Percentiles rank a stretch among this genome's conserved stretches.
phyloP scores from a whole-genome alignment of 2,329 filamentous ascomycete genomes.

The Fusarium sp. region DNA sequence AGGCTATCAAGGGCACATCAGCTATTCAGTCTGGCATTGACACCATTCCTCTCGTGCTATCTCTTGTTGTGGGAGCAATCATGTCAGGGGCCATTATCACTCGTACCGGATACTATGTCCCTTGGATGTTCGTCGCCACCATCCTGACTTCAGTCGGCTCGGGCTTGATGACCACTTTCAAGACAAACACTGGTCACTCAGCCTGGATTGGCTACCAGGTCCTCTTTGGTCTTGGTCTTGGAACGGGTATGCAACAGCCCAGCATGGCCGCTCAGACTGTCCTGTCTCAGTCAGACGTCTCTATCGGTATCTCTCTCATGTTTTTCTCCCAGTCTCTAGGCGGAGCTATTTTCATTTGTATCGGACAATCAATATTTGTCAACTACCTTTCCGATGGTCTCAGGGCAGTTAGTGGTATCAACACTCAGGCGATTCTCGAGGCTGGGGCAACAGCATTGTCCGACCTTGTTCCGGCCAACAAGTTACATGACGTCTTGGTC shows the following conservation, averaged over 20 bases:
- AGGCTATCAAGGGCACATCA: conserved; percentile 60
- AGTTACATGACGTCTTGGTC: conserved; percentile 1
- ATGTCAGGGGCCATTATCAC: conserved; percentile 54
- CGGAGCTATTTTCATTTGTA: conserved; percentile 14
- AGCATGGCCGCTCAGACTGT: conserved; percentile 63
- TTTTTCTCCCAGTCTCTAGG: conserved; percentile 17
- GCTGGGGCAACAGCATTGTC: background rate
- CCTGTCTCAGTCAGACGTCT: conserved; percentile 57
- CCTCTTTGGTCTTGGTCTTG: conserved; percentile 63
- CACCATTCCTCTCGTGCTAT: conserved; percentile 61
- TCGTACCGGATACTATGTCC: conserved; percentile 53
- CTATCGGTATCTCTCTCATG: conserved; percentile 52
- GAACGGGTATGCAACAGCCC: conserved; percentile 57
- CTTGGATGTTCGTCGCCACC: conserved; percentile 53
- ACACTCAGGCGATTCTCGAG: background rate
- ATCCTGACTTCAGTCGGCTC: conserved; percentile 56
- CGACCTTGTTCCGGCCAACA: background rate
- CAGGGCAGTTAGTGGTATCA: background rate
- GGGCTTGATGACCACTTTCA: conserved; percentile 65
- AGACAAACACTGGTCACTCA: conserved; percentile 55
- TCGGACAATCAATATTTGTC: conserved; percentile 18
- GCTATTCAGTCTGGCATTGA: conserved; percentile 64
- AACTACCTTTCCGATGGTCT: conserved; percentile 8
- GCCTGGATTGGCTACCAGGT: conserved; percentile 70
- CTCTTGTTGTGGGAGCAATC: conserved; percentile 59